phyloP scores from a whole-genome alignment of 805 yeast species.

The Candida germanica region DNA sequence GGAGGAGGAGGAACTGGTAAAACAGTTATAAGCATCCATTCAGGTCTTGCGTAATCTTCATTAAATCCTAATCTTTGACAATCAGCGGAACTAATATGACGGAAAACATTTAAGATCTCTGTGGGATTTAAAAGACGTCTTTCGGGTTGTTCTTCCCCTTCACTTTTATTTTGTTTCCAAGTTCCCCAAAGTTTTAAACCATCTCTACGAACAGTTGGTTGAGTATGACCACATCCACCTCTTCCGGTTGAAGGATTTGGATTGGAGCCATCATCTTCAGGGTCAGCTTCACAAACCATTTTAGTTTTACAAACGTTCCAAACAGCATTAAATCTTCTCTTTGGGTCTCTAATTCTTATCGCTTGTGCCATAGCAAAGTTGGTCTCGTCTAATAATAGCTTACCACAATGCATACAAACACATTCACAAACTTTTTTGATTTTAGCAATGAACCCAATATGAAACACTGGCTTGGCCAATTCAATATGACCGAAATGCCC shows the following conservation, averaged over 20 bases:
- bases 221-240: slow-evolving; percentile 98
- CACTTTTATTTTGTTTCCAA: slow-evolving; percentile 87
- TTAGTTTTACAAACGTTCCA: slow-evolving; percentile 91
- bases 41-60: slow-evolving; percentile 97
- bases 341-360: slow-evolving; percentile 84
- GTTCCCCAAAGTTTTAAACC: slow-evolving; percentile 96
- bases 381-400: slow-evolving; percentile 79
- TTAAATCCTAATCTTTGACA: slow-evolving; percentile 81
- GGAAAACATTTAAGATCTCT: slow-evolving; percentile 87
- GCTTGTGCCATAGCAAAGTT: slow-evolving; percentile 85
- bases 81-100: slow-evolving; percentile 85
- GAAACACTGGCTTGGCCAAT: slow-evolving; percentile 97
- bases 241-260: slow-evolving; percentile 45
- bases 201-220: slow-evolving; percentile 93
- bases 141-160: slow-evolving; percentile 86
- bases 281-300: slow-evolving; percentile 87
- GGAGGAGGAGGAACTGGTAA: slow-evolving; percentile 99
- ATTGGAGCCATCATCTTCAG: slow-evolving; percentile 37
- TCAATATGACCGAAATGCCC: slow-evolving; percentile 99
- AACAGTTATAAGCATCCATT: slow-evolving; percentile 97
- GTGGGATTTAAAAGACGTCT: slow-evolving; percentile 83
- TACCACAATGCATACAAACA: slow-evolving; percentile 99
- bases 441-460: slow-evolving; percentile 92
- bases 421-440: slow-evolving; percentile 95
- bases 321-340: slow-evolving; percentile 93